Evolutionary conservation across 257 asterid species (phyloP).

Genomic region (Przewalskia tangutica): DNA sequence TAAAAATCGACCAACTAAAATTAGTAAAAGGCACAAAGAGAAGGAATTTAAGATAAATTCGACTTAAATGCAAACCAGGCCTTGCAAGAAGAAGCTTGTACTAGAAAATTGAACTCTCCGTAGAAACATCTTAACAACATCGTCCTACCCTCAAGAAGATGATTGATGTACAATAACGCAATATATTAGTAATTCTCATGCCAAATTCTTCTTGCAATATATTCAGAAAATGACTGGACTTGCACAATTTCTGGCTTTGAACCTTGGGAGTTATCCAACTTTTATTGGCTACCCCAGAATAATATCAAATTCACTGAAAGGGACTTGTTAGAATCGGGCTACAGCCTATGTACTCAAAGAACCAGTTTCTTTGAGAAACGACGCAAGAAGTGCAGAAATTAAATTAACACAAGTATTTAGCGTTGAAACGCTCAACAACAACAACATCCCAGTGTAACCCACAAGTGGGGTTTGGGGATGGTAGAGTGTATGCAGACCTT

Average conservation of each 20-base stretch:
- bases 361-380: no score
- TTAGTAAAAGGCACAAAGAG: neutral
- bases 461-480: no score
- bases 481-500: no score
- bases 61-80: neutral
- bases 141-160: neutral
- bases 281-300: neutral
- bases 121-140: neutral
- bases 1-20: slow-evolving; percentile 1
- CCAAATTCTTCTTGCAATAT: neutral
- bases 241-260: neutral
- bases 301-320: neutral
- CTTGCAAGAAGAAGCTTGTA: neutral
- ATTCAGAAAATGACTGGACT: neutral
- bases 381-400: no score
- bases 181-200: neutral
- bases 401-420: no score
- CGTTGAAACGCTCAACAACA: no score
- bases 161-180: neutral
- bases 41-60: neutral
- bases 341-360: no score
- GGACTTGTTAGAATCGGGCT: neutral
- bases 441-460: no score
- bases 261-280: neutral
- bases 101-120: neutral